These are phyloP conservation scores for Skeletonema costatum DNA, from an alignment of 108 stramenopile species.

Conservation along the genomic window DNA sequence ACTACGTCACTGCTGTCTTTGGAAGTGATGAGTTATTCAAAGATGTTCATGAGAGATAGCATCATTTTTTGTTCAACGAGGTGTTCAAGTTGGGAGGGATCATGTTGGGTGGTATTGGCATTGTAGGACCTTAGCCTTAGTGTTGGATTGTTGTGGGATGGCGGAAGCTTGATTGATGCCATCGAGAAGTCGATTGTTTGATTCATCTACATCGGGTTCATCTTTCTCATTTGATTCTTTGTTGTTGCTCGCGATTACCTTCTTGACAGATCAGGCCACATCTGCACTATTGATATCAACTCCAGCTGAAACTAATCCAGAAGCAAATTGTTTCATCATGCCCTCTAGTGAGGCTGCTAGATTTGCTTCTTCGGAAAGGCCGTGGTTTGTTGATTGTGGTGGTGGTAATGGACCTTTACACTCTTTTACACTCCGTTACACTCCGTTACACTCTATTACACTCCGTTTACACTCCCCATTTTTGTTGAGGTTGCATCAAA, in stretches of 20 bases:
- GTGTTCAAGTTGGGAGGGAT: constrained; percentile 56
- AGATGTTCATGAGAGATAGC: constrained; percentile 69
- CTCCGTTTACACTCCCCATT: too few relatives aligned
- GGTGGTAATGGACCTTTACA: neutral
- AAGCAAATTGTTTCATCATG: constrained; percentile 39
- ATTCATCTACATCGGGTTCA: constrained; percentile 45
- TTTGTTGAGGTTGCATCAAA: too few relatives aligned
- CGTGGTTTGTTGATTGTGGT: neutral
- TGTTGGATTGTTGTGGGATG: neutral
- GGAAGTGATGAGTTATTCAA: constrained; percentile 69
- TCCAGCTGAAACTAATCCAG: neutral
- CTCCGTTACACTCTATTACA: too few relatives aligned
- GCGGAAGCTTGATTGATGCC: constrained; percentile 34
- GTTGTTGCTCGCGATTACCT: too few relatives aligned
- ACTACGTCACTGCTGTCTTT: constrained; percentile 79
- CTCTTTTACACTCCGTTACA: too few relatives aligned
- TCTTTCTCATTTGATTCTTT: neutral
- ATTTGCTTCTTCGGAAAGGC: constrained; percentile 21
- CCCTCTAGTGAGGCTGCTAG: constrained; percentile 29
- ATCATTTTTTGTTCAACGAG: constrained; percentile 76
- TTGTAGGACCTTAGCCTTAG: constrained; percentile 13
- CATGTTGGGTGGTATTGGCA: constrained; percentile 12
- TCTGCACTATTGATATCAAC: neutral
- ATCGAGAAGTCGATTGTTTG: constrained; percentile 52
- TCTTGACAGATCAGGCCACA: too few relatives aligned